Base-by-base conservation (phyloP, 768 basidiomycete species). In the Xerocomellus intermedius region DNA sequence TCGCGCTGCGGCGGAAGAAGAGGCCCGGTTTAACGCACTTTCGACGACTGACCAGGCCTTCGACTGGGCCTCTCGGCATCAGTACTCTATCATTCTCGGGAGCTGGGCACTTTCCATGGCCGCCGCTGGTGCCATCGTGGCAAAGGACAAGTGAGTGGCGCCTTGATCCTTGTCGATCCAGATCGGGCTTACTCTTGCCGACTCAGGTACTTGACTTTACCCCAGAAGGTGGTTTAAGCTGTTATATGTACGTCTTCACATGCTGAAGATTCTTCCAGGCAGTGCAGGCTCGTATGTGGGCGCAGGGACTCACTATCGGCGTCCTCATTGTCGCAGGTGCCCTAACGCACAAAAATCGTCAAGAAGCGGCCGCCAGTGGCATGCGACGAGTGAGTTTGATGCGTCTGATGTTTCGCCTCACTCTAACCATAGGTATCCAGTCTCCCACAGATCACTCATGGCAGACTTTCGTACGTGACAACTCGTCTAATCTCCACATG, bases 211-310 rank as follows among this genome's bases (percentile, higher is more conserved):
- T 38, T 68, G 58, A 68, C 61, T 1, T 26, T 70, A 24, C 66
- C 68, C 17, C 68, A 69, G 44, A 69, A 69, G 64, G 68, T 69
- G 43, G 35, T 26, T 22, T 13, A 16, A n/a, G 8, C 8, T 33
- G 10, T 21, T 21, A 17, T 7, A 21, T 13, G 1, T 17, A 8
- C 30, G 5, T 28, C 21, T n/a, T 19, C n/a, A 3, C 26, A 6
- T 38, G 19, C 55, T 62, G 42, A 59, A 12, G 75, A 77, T 63
- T 74, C 16, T 79, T 82, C 55, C 38, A 77, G 78, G 74, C 90
- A 26, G 90, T 93, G 4, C 90, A 92, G 70, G 89, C 86, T 32
- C 88, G 90, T 80, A 87, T 91, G 86, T 91, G 89, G 89, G 89
- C 89, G 4, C 89, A 92, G 59, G 89, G 87, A 4, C 68, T 91